These are phyloP conservation scores for Xerocomus nothofagi DNA, from an alignment of 1,284 basidiomycete species.

Conservation along the genomic window DNA sequence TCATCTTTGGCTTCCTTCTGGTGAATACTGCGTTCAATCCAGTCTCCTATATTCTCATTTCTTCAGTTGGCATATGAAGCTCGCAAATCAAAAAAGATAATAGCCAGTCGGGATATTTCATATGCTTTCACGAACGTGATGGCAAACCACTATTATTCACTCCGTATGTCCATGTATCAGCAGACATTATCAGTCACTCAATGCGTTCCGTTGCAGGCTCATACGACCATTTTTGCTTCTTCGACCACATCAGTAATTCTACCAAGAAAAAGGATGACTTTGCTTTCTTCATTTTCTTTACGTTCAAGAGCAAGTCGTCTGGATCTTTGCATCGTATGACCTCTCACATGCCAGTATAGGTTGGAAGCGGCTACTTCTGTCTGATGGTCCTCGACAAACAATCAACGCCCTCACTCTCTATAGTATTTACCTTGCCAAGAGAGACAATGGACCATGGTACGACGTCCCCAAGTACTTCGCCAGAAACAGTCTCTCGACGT, in stretches of 20 bases:
- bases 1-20: constrained; percentile 95
- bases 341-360: constrained; percentile 45
- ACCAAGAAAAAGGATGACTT: constrained; percentile 97
- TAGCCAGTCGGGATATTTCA: constrained; percentile 93
- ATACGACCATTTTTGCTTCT: constrained; percentile 98
- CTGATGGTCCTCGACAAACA: constrained; percentile 96
- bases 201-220: constrained; percentile 54
- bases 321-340: constrained; percentile 9
- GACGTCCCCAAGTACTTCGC: constrained; percentile 68
- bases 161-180: constrained; percentile 56
- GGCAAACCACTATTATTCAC: constrained; percentile 93
- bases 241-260: constrained; percentile 93
- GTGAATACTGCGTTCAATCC: constrained; percentile 45
- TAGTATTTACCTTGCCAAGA: constrained; percentile 83
- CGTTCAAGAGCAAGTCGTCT: constrained; percentile 83
- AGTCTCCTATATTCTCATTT: constrained; percentile 3
- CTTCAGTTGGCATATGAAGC: constrained; percentile 84
- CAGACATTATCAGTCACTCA: background rate
- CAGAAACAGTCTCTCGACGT: constrained; percentile 72
- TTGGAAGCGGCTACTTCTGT: constrained; percentile 93
- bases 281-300: constrained; percentile 99
- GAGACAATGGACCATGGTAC: constrained; percentile 65
- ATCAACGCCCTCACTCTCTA: constrained; percentile 96
- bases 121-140: constrained; percentile 97
- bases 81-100: constrained; percentile 90